Percentiles rank a stretch among this genome's conserved stretches.
Evolutionary conservation across 2,329 filamentous ascomycete species (phyloP).

Genomic region (Xylaria polymorpha): DNA sequence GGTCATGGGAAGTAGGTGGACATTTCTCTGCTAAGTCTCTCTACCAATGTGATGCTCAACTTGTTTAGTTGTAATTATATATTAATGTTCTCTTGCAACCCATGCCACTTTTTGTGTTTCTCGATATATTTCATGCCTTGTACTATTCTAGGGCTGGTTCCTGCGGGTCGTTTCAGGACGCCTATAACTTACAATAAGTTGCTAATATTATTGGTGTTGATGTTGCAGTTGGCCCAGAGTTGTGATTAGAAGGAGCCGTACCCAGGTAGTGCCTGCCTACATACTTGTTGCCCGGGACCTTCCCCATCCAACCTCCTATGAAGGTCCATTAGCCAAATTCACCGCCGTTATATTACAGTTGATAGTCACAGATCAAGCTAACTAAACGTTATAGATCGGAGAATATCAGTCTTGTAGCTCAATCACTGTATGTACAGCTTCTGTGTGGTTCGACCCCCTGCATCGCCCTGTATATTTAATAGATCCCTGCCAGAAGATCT

Average conservation of each 20-base stretch:
- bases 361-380: no score
- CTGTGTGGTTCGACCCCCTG: no score
- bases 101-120: no score
- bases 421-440: no score
- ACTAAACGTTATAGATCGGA: background rate
- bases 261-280: background rate
- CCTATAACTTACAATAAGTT: background rate
- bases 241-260: background rate
- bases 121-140: background rate
- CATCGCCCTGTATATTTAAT: no score
- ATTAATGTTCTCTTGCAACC: no score
- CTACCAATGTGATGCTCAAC: background rate
- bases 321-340: background rate
- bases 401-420: background rate
- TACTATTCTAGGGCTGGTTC: background rate
- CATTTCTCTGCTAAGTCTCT: no score
- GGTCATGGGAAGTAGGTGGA: background rate
- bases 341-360: no score
- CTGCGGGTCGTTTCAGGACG: background rate
- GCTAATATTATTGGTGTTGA: background rate
- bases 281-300: background rate
- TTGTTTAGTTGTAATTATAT: no score
- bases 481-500: no score
- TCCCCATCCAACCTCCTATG: background rate
- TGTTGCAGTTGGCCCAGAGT: background rate